Percentiles rank a stretch among this genome's conserved stretches.
Evolutionary conservation across 2,329 filamentous ascomycete species (phyloP).

Genomic region (Aureobasidium sp.): DNA sequence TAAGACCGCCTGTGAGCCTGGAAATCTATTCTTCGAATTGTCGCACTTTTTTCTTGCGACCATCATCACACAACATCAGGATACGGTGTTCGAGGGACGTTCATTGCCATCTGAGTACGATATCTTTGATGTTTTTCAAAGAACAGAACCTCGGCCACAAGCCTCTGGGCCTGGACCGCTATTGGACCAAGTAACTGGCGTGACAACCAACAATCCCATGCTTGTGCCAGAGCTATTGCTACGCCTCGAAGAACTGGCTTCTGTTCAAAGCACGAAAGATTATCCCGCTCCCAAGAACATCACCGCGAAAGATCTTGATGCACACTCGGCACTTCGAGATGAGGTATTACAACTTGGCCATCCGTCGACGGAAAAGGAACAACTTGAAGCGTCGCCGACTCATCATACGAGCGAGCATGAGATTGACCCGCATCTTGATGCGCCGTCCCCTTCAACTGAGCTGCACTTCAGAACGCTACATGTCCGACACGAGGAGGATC

Average conservation of each 20-base stretch:
- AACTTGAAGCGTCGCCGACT: neutral
- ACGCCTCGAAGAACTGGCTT: neutral
- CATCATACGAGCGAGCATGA: neutral
- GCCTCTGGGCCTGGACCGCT: neutral
- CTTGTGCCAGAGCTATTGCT: neutral
- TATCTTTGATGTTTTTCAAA: neutral
- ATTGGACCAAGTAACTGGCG: neutral
- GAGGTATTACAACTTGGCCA: neutral
- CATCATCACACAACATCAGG: neutral
- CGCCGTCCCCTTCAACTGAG: neutral
- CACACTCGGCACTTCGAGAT: neutral
- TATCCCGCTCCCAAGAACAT: neutral
- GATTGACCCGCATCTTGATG: neutral
- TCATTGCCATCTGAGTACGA: neutral
- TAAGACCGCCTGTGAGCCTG: neutral
- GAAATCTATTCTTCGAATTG: neutral
- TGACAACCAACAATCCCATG: neutral
- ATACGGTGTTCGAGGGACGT: neutral
- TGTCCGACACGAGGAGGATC: neutral
- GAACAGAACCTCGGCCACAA: neutral
- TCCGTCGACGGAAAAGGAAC: neutral
- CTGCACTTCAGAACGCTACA: neutral
- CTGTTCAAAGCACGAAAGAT: neutral
- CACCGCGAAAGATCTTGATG: neutral
- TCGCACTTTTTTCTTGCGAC: neutral